phyloP scores from a whole-genome alignment of 1,139 yeast species.

The Fermentozyma sake region DNA sequence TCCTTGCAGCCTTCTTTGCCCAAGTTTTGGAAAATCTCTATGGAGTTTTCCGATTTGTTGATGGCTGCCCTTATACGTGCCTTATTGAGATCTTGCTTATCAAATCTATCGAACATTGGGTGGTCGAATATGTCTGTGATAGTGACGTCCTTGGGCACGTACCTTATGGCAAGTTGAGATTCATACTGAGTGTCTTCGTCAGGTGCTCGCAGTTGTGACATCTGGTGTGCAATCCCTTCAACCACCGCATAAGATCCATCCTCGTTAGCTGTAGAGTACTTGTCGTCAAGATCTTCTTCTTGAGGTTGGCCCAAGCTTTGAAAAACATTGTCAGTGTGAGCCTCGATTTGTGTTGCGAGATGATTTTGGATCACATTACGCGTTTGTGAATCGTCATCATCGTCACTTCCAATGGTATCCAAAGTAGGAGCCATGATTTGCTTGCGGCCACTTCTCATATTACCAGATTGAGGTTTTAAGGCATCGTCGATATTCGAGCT shows the following conservation, averaged over 20 bases:
- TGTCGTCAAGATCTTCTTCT: slow-evolving; percentile 1
- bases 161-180: background rate
- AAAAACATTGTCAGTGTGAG: background rate
- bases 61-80: slow-evolving; percentile 2
- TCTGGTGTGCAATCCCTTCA: too few relatives aligned
- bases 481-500: slow-evolving; percentile 33
- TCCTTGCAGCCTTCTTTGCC: slow-evolving; percentile 21
- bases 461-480: too few relatives aligned
- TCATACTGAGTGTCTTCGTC: too few relatives aligned
- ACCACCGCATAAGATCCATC: too few relatives aligned
- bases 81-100: slow-evolving; percentile 1
- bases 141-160: slow-evolving; percentile 1
- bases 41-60: slow-evolving; percentile 4
- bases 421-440: too few relatives aligned
- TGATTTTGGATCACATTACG: too few relatives aligned
- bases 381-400: background rate
- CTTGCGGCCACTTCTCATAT: too few relatives aligned
- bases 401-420: too few relatives aligned
- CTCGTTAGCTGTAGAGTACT: too few relatives aligned
- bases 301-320: slow-evolving; percentile 1
- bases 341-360: too few relatives aligned
- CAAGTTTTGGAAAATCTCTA: slow-evolving; percentile 14
- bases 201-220: too few relatives aligned
- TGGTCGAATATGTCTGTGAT: slow-evolving; percentile 2
- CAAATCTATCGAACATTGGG: slow-evolving; percentile 2